Conservation (phyloP, 2,329 filamentous ascomycete genomes). For the Botrytis cinerea region DNA sequence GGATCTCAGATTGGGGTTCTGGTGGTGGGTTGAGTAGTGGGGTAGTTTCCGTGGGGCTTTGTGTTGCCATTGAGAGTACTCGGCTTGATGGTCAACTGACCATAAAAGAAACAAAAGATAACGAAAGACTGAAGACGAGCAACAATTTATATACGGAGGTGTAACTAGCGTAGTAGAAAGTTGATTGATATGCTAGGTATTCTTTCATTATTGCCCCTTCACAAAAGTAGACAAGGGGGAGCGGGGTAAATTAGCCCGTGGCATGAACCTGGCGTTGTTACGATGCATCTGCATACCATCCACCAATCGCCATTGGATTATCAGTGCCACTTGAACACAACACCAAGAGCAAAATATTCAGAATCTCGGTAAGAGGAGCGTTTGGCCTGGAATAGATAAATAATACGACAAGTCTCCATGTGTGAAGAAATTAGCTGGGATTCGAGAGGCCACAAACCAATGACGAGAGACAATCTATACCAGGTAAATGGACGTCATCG, state of each 20-base stretch:
- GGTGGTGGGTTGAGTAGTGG: not conserved
- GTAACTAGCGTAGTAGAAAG: not conserved
- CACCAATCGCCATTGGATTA: not conserved
- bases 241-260: not conserved
- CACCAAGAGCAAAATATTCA: not conserved
- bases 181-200: not conserved
- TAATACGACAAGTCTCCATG: not conserved
- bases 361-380: not conserved
- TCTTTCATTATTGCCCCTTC: not conserved
- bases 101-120: not conserved
- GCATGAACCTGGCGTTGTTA: not conserved
- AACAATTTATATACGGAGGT: not conserved
- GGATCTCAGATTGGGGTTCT: not conserved
- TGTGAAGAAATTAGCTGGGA: not conserved
- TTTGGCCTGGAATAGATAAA: not conserved
- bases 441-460: not conserved
- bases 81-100: not conserved
- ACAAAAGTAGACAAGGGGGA: not conserved
- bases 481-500: not conserved
- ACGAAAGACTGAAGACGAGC: not conserved
- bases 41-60: slow-evolving; percentile 6
- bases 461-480: not conserved
- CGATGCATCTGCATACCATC: not conserved
- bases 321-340: not conserved
- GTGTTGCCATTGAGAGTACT: slow-evolving; percentile 1